These are phyloP conservation scores for Leishmania arabica DNA, from an alignment of 208 protist species.

Conservation along the genomic window DNA sequence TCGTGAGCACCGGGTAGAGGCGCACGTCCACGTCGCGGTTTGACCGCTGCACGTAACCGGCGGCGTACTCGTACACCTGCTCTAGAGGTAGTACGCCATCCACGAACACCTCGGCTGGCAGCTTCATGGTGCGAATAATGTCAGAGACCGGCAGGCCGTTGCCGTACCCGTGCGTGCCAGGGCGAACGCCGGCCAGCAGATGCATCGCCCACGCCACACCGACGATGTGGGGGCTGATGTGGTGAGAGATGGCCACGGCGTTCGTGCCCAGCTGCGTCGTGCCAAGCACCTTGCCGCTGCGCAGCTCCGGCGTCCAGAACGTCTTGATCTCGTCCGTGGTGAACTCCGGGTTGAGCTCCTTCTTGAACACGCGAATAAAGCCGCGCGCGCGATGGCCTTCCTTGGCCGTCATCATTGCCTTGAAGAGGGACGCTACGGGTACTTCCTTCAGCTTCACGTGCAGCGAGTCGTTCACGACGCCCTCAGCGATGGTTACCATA, in stretches of 20 bases:
- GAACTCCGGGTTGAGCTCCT: slow-evolving; percentile 55
- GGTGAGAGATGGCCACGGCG: slow-evolving; percentile 59
- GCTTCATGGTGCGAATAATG: slow-evolving; percentile 77
- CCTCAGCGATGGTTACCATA: slow-evolving; percentile 89
- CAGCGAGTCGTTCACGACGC: slow-evolving; percentile 65
- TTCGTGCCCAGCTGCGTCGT: slow-evolving; percentile 76
- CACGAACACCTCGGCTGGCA: slow-evolving; percentile 80
- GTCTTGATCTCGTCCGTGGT: slow-evolving; percentile 63
- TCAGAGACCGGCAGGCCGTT: slow-evolving; percentile 83
- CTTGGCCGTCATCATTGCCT: slow-evolving; percentile 77
- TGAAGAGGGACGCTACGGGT: slow-evolving; percentile 77
- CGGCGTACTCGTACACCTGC: slow-evolving; percentile 84
- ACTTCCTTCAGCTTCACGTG: slow-evolving; percentile 78
- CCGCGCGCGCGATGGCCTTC: slow-evolving; percentile 74
- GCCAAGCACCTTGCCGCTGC: slow-evolving; percentile 85
- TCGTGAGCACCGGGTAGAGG: slow-evolving; percentile 85
- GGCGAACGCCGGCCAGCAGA: slow-evolving; percentile 69
- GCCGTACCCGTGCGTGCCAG: slow-evolving; percentile 72
- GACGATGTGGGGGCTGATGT: slow-evolving; percentile 88
- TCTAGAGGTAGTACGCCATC: slow-evolving; percentile 73
- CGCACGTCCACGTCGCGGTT: slow-evolving; percentile 49
- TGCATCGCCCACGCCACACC: slow-evolving; percentile 90
- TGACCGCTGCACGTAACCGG: slow-evolving; percentile 58
- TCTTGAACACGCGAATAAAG: slow-evolving; percentile 79
- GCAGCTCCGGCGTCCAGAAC: slow-evolving; percentile 86